Base-by-base conservation (phyloP, 2,329 filamentous ascomycete species). In the Aspergillus brasiliensis region DNA sequence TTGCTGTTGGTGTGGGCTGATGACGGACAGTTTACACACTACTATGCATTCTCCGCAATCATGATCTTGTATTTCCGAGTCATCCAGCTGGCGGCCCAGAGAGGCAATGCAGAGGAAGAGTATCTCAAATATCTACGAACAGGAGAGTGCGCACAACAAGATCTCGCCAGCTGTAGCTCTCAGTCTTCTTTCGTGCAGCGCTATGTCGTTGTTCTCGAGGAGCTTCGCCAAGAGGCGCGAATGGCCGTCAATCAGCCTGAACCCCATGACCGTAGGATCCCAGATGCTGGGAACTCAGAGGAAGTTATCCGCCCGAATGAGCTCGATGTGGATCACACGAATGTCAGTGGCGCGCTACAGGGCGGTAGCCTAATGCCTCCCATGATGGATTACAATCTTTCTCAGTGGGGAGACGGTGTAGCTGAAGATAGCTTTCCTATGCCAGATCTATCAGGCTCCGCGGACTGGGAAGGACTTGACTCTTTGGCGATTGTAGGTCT, bases 21-120 rank as follows among this genome's bases (percentile, higher is more conserved):
- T 28, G 5, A 8, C 6, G 17, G 15, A 13, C 40, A 67, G 67
- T 67, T 68, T 31, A 69, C 67, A 0, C 77, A 78, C 23, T 82
- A 82, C 56, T 79, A 78, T 55, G 78, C 75, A 1, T 82, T 81
- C 47, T 80, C 71, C 11, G 80, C 80, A 0, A 75, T 79, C 2
- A 77, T 80, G 1, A 72, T 81, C 1, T 67, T 82, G 2, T 82
- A 82, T 57, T 75, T 82, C 3, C 79, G 78, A 44, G 73, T 75
- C 4, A 81, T 82, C 8, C 79, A 80, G 44, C 68, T 3, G 60
- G 66, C 3, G 63, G 69, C 2, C 62, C 68, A 34, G 67, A 71
- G 25, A 67, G 64, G 2, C 75, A 74, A 58, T 60, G 68, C n/a
- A 3, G 51, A 34, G 31, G 3, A 56, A 58, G 34, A n/a, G 5